Percentiles rank a stretch among this genome's conserved stretches.
Evolutionary conservation across 305 asterid species (phyloP).

Genomic region (Galium porrigens): DNA sequence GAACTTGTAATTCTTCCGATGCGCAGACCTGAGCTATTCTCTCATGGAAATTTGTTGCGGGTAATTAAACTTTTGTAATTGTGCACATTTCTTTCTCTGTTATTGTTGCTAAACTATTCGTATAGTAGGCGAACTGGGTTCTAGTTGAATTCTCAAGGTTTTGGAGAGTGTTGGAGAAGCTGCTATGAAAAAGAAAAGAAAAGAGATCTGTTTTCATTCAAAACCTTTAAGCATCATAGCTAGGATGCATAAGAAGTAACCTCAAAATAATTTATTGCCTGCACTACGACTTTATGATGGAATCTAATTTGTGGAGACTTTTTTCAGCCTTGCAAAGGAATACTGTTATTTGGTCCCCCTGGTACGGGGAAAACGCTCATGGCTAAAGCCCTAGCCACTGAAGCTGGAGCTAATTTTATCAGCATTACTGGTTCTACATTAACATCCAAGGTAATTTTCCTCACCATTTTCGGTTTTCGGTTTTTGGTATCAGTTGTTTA

Average conservation of each 20-base stretch:
- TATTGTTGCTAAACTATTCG: background rate
- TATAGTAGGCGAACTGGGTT: background rate
- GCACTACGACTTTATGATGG: slow-evolving; percentile 7
- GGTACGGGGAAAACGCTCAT: slow-evolving; percentile 98
- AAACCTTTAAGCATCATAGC: slow-evolving; percentile 1
- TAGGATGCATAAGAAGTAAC: background rate
- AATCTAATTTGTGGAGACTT: slow-evolving; percentile 12
- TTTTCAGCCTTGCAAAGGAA: slow-evolving; percentile 93
- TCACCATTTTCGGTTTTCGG: background rate
- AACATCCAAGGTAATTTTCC: slow-evolving; percentile 64
- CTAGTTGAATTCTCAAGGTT: background rate
- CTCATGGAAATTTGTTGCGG: slow-evolving; percentile 84
- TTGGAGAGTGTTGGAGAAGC: background rate
- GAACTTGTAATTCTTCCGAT: slow-evolving; percentile 94
- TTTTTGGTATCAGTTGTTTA: background rate
- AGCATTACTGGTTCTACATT: slow-evolving; percentile 94
- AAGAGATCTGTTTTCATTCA: background rate
- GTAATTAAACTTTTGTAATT: slow-evolving; percentile 25
- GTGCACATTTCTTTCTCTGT: slow-evolving; percentile 7
- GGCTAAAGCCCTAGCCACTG: slow-evolving; percentile 96
- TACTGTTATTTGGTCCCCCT: slow-evolving; percentile 93
- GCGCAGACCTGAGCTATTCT: slow-evolving; percentile 96
- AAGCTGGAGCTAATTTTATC: slow-evolving; percentile 93
- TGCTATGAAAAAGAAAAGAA: background rate
- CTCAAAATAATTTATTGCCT: background rate